Evolutionary conservation across 2,329 filamentous ascomycete species (phyloP).

Genomic region (Monilinia aucupariae): DNA sequence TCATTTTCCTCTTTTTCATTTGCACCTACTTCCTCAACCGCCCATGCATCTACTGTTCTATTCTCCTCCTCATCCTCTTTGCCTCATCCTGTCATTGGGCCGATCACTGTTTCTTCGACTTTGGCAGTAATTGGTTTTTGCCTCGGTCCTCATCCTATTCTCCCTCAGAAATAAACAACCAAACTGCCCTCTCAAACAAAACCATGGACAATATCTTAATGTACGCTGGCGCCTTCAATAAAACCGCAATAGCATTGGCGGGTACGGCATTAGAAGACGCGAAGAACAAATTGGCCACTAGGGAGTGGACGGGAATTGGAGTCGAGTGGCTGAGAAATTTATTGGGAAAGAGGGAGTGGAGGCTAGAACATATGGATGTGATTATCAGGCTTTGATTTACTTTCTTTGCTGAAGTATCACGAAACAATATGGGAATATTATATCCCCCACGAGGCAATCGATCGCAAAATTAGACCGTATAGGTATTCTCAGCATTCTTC

Average conservation of each 20-base stretch:
- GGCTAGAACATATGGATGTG: constrained; percentile 85
- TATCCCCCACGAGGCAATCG: background rate
- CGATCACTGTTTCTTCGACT: constrained; percentile 88
- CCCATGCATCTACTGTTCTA: constrained; percentile 95
- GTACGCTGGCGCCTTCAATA: constrained; percentile 49
- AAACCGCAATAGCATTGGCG: constrained; percentile 63
- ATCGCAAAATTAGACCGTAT: background rate
- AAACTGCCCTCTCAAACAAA: constrained; percentile 27
- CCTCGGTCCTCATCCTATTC: constrained; percentile 46
- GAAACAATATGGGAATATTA: background rate
- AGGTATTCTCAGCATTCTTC: background rate
- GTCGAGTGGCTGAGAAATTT: constrained; percentile 82
- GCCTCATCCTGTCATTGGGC: constrained; percentile 87
- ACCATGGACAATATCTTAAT: constrained; percentile 36
- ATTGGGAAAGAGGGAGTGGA: constrained; percentile 79
- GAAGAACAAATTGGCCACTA: constrained; percentile 44
- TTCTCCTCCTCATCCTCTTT: constrained; percentile 92
- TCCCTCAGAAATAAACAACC: constrained; percentile 28
- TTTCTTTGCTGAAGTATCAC: background rate
- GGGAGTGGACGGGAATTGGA: constrained; percentile 70
- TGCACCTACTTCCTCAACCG: constrained; percentile 95
- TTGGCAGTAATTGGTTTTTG: constrained; percentile 86
- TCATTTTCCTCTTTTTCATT: constrained; percentile 83
- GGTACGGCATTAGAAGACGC: constrained; percentile 61
- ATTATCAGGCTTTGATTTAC: constrained; percentile 62